phyloP scores from a whole-genome alignment of 768 basidiomycete species.

The Trametes maxima region DNA sequence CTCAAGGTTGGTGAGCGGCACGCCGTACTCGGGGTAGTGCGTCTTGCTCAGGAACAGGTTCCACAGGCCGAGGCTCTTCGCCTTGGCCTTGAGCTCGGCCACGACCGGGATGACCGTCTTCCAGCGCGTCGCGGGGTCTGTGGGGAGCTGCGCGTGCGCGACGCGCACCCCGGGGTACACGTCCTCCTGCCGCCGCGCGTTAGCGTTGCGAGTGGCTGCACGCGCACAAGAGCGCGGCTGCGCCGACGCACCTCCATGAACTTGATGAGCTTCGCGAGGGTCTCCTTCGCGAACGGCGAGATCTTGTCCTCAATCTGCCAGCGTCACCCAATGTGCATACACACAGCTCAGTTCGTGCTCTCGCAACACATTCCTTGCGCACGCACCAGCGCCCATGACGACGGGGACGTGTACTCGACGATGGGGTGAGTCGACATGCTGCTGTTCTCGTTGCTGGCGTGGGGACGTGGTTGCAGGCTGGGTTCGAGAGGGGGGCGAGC shows the following conservation, averaged over 20 bases:
- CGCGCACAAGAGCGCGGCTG: not conserved
- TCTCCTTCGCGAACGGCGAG: conserved; percentile 86
- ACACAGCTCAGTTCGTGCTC: not conserved
- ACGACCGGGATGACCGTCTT: conserved; percentile 79
- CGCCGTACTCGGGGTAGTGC: conserved; percentile 89
- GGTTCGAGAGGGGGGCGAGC: conserved; percentile 1
- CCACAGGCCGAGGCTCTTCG: conserved; percentile 90
- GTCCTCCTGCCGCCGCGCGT: conserved; percentile 63
- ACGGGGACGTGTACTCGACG: conserved; percentile 74
- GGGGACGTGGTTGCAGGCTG: too few species aligned
- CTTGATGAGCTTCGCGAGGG: conserved; percentile 75
- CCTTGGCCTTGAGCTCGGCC: conserved; percentile 84
- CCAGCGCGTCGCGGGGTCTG: conserved; percentile 78
- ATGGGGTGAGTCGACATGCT: conserved; percentile 68
- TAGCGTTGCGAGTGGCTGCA: not conserved
- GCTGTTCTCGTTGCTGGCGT: not conserved
- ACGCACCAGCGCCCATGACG: conserved; percentile 86
- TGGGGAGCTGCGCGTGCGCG: conserved; percentile 81
- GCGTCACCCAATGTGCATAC: conserved; percentile 7
- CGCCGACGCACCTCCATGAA: conserved; percentile 72
- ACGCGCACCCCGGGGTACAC: conserved; percentile 78
- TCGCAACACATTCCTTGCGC: not conserved
- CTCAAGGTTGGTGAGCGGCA: conserved; percentile 92
- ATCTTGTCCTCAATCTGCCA: conserved; percentile 87
- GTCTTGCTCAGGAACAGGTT: conserved; percentile 95